Base-by-base conservation (phyloP, 2,329 filamentous ascomycete genomes). In the Fusarium liriodendri region DNA sequence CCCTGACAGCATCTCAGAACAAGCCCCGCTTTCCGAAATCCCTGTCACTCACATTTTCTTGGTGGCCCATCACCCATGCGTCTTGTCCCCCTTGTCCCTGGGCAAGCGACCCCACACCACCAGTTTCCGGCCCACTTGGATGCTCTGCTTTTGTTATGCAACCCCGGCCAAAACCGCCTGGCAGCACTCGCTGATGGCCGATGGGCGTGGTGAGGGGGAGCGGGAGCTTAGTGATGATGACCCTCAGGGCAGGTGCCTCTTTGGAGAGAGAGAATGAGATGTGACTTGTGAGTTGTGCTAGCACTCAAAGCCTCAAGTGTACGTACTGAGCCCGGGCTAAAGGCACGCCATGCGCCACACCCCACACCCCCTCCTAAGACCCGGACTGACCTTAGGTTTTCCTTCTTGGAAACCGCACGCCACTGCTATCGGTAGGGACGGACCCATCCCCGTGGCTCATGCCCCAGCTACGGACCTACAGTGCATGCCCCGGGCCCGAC, bases 231-330 rank as follows among this genome's bases (percentile, higher is more conserved):
- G 57, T 71, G 71, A 58, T 72, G 71, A 58, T 72, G 71, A 66
- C 67, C 68, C 71, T 69, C 71, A 73, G 71, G 71, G 71, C 71
- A 72, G 68, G 64, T 72, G 67, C 57, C 25, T 72, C 45, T 69
- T 63, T 74, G 71, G 64, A 73, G 61, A 54, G 45, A 50, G 47
- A 32, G 29, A 32, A 32, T 32, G 29, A 47, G 42, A 38, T 38
- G 37, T 45, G 40, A 45, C 6, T 25, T 45, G 40, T 47, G 22
- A 47, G 42, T 47, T 47, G 42, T 47, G 42, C 42, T 47, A 27
- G 22, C 42, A 25, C 42, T 47, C 22, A 27, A 47, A 47, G 42
- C 22, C 47, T 29, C 45, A 40, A 20, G 18, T 20, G 22, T 18
- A 25, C 22, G 42, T 47, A 47, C 42, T 13, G 16, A 35, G 32